Base-by-base conservation (phyloP, 345 rosid species). In the Melaleuca quinquenervia region DNA sequence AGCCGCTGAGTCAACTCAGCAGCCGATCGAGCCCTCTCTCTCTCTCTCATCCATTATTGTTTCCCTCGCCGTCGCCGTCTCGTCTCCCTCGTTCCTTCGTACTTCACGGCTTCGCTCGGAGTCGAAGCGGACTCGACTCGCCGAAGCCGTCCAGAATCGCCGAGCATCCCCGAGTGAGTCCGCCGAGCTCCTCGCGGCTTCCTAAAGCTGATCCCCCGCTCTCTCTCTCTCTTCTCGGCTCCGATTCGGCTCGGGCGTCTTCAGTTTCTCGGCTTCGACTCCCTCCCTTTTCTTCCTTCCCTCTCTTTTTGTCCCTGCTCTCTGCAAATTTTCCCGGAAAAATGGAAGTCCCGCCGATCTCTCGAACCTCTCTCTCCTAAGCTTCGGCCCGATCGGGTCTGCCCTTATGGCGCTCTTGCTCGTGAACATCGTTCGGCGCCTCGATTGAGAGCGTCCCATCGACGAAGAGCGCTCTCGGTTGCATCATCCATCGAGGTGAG, bases 161-260 rank as follows among this genome's bases (percentile, higher is more conserved):
- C 75, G 84, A 85, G 86, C 89, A 91, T 92, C 94, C 41, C 41
- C 41, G 41, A 41, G 41, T 41, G 41, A 41, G 41, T 41, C 41
- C 41, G 4, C 41, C 92, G 91, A 91, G 88, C 90, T 91, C 86
- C 12, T 82, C 82, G 70, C 54, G 70, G 52, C 87, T 58, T 52
- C 44, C 62, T 83, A 22, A 83, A 89, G 86, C 91, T 89, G 87
- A 83, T 82, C 87, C 48, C 76, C 49, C 53, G 70, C 56, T 48
- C 55, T 22, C 58, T 21, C 36, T 75, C 87, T 85, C 78, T 87
- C 86, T 78, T 86, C 90, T 91, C 95, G 93, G 94, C 97, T 92
- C 88, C 89, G 96, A 93, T 95, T 93, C 91, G 92, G 92, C 94
- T 88, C 56, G 89, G 88, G 0, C 85, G 49, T 83, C 41, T 53